Evolutionary conservation across 768 basidiomycete species (phyloP), one percentile per base, ranked within the genome.

Genomic region (Gelatoporia subvermispora): DNA sequence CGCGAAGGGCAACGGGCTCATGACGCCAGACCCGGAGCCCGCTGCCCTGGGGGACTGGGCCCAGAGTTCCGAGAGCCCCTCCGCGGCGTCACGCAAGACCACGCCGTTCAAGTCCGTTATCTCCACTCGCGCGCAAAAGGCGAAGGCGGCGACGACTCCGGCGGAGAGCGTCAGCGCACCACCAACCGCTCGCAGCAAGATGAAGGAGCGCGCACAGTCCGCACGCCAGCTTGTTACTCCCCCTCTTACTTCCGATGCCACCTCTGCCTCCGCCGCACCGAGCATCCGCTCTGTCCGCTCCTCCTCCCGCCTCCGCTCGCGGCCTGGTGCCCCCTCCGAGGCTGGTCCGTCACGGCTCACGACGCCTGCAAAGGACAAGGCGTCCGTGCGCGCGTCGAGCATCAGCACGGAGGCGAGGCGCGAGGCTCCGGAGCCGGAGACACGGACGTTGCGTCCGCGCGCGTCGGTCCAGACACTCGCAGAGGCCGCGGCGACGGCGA

Each of bases 121-220:
- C 41, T 71, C 81, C 24, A 79, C 82, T 34, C 80, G 82, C 41
- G 57, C 72, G 63, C 48, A 83, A 78, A 81, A 76, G 58, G 71
- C 70, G 15, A 64, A 67, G 36, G 58, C 56, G 34, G 59, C 62
- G 58, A 65, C 52, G 35, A 54, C 56, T 56, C 62, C 50, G 49
- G 46, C 56, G 4, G 54, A 48, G 20, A 55, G 58, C 45, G 40
- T 48, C 37, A 49, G 51, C 49, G 41, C 59, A 43, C 35, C 48
- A 4, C 38, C 20, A 10, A 18, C 2, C 24, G 21, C 15, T 16
- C 28, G 16, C n/a, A 47, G 47, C 23, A 50, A 54, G 35, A 47
- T 43, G 11, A 54, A 54, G 35, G 49, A 20, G 20, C 34, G 43
- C 9, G 47, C 31, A 4, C n/a, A 42, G n/a, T 24, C 17, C 24